These are phyloP conservation scores for Pestalotiopsis sp. DNA, from an alignment of 2,329 filamentous ascomycete genomes.

Conservation along the genomic window DNA sequence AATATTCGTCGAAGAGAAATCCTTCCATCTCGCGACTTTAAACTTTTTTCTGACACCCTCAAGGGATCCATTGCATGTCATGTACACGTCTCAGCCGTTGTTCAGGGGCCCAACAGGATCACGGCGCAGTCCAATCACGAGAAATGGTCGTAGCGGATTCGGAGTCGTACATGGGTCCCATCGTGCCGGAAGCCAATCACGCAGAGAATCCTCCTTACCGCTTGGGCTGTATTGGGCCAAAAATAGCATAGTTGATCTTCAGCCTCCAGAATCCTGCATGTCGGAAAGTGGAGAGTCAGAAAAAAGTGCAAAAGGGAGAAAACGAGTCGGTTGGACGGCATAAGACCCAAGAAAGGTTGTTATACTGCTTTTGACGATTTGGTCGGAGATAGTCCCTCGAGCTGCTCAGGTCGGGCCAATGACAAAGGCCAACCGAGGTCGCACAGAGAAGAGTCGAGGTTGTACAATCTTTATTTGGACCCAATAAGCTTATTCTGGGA, in stretches of 20 bases:
- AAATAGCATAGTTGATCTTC: not conserved
- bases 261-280: not conserved
- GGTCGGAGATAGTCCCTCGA: not conserved
- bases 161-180: not conserved
- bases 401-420: not conserved
- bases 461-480: not conserved
- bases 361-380: not conserved
- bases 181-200: not conserved
- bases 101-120: not conserved
- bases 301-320: not conserved
- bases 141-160: not conserved
- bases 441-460: not conserved
- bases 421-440: not conserved
- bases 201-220: not conserved
- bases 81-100: not conserved
- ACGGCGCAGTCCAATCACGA: slow-evolving; percentile 1
- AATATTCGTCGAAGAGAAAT: not conserved
- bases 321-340: not conserved
- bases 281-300: not conserved
- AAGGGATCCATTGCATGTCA: not conserved
- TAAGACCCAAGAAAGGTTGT: not conserved
- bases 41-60: not conserved
- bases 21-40: not conserved
- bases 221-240: not conserved
- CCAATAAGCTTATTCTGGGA: not conserved